Conservation (phyloP, 2,329 filamentous ascomycete genomes). For the Penicillium expansum region DNA sequence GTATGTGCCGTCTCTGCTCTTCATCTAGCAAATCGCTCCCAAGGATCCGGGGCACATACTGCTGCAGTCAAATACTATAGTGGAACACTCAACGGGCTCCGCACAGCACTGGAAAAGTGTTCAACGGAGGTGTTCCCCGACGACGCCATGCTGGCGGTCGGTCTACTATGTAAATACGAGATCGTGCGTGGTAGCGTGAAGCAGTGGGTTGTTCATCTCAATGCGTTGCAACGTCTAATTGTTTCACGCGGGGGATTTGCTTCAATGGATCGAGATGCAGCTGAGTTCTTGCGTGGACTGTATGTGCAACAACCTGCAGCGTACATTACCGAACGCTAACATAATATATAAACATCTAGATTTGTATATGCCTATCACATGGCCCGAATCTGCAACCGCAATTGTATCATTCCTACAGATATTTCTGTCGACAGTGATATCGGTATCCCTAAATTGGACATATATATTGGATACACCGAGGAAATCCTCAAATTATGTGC, state of each 20-base stretch:
- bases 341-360: constrained; percentile 21
- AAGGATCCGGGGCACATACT: constrained; percentile 24
- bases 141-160: constrained; percentile 36
- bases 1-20: constrained; percentile 40
- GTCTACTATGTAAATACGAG: constrained; percentile 40
- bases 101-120: constrained; percentile 24
- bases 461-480: constrained; percentile 41
- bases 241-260: constrained; percentile 33
- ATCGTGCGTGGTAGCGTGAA: constrained; percentile 39
- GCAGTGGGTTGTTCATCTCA: constrained; percentile 39
- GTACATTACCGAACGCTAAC: not conserved
- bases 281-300: constrained; percentile 36
- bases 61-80: constrained; percentile 36
- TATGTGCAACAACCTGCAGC: constrained; percentile 17
- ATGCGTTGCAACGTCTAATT: constrained; percentile 35
- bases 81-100: constrained; percentile 33
- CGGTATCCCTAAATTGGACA: constrained; percentile 32
- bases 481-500: constrained; percentile 36
- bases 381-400: constrained; percentile 34
- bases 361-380: constrained; percentile 37
- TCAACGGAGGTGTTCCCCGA: constrained; percentile 24
- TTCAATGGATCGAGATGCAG: constrained; percentile 30
- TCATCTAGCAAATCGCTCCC: constrained; percentile 35
- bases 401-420: constrained; percentile 18
- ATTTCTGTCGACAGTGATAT: constrained; percentile 23